Base-by-base conservation (phyloP, 2,329 filamentous ascomycete genomes). In the Capronia epimyces region DNA sequence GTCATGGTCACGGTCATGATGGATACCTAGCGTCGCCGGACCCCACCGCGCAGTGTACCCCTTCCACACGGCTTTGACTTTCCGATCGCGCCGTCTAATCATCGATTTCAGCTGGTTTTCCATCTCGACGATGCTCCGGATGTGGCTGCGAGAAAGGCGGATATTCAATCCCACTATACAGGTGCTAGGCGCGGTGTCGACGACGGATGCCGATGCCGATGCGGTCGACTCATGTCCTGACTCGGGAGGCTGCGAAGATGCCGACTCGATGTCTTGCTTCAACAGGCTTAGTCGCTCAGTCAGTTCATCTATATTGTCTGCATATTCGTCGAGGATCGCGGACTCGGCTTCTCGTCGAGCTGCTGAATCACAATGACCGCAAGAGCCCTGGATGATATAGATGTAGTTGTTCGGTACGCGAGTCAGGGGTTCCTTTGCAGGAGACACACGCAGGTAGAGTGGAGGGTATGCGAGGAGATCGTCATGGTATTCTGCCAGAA, bases 1-100 rank as follows among this genome's bases (percentile, higher is more conserved):
- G n/a, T n/a, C n/a, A n/a, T n/a, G 16, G 16, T 42, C 12, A 16
- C 5, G 20, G 5, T 49, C 49, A 20, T 47, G 49, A 24, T 55
- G 55, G 43, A 57, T 55, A 3, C 41, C 49, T 12, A 60, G 21
- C 0, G 56, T 54, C 10, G 44, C 58, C 15, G 58, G 58, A n/a
- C 58, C 58, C 58, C 58, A 60, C 2, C 58, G 55, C 22, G 42
- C 46, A 3, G 58, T 57, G 50, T 54, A 60, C 15, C 58, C 58
- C 10, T 21, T 32, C 58, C 58, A 60, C 16, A 60, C 48, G 13
- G 37, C 22, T 42, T 47, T 59, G 18, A 60, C 46, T 18, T 50
- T 46, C 10, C 25, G 25, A 34, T 60, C 56, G 3, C 56, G 58
- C n/a, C 20, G 32, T 15, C 49, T 40, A 13, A 54, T 29, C 16